Base-by-base conservation (phyloP, 495 filamentous ascomycete genomes). In the Amniculicola lignicola region DNA sequence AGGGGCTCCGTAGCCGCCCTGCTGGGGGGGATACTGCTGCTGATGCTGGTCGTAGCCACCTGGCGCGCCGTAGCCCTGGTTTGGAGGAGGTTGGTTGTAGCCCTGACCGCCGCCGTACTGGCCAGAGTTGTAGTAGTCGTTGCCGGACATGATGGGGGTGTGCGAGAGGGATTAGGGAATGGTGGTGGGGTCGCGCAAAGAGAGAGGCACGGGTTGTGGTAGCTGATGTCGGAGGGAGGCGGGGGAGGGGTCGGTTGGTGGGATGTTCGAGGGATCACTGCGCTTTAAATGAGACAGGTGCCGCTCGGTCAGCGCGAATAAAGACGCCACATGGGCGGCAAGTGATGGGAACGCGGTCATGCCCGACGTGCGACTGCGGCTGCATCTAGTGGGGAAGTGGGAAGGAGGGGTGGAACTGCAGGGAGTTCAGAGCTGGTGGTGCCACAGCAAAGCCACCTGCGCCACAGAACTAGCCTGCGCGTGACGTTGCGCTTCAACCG, bases 101-200 rank as follows among this genome's bases (percentile, higher is more conserved):
- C 42, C 41, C 21, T 29, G 11, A 39, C 40, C 39, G 16, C 31
- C 38, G 18, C 41, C 41, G n/a, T n/a, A n/a, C n/a, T n/a, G n/a
- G n/a, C n/a, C n/a, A n/a, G n/a, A n/a, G 35, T 40, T 39, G 55
- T 59, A 59, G 39, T 52, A 51, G 21, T 51, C 54, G 25, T 42
- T 9, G 28, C 47, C 33, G 4, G 55, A 51, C 55, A 59, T 59
- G 55, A 19, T 59, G n/a, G 3, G 27, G 4, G 23, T 37, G 24
- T 39, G 14, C 14, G 24, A 31, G 22, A 40, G 18, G 43, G 10
- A 18, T 41, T 27, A 18, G 7, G 12, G 35, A 42, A n/a, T 23
- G 49, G 22, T 52, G 28, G 38, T 33, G 19, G 7, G 29, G 28
- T 16, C 38, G 28, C 4, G 16, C 9, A 31, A 21, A 4, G 27